These are phyloP conservation scores for Pestalotiopsis sp. DNA, from an alignment of 2,329 filamentous ascomycete genomes.

Conservation along the genomic window DNA sequence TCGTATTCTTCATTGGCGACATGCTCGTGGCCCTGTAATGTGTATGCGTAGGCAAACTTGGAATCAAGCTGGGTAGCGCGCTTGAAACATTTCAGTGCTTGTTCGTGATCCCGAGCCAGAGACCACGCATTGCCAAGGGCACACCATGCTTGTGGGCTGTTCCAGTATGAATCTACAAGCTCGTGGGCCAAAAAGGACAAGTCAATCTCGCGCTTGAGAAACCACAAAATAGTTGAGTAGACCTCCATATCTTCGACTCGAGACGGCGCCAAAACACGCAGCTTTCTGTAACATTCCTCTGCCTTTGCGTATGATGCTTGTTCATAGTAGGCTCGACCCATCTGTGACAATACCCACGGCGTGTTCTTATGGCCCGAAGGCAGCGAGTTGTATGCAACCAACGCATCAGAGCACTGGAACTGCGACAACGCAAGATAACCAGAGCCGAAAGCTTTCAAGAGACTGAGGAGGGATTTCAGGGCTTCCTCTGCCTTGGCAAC, in stretches of 20 bases:
- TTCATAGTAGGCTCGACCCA: conserved; percentile 90
- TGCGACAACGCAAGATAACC: conserved; percentile 78
- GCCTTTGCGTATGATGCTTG: conserved; percentile 83
- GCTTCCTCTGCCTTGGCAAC: conserved; percentile 71
- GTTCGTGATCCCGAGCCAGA: conserved; percentile 86
- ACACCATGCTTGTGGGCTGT: conserved; percentile 95
- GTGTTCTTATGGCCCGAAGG: conserved; percentile 79
- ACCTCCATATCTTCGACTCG: conserved; percentile 95
- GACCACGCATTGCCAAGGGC: conserved; percentile 95
- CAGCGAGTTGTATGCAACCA: conserved; percentile 71
- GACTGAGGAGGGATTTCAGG: conserved; percentile 72
- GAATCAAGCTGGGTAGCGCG: conserved; percentile 88
- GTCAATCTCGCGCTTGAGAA: conserved; percentile 88
- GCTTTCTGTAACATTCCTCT: conserved; percentile 79
- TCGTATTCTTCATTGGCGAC: conserved; percentile 97
- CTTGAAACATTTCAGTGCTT: conserved; percentile 92
- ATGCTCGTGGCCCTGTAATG: conserved; percentile 93
- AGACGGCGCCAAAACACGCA: conserved; percentile 78
- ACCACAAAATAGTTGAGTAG: conserved; percentile 99
- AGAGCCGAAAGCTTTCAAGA: conserved; percentile 78
- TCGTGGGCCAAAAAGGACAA: conserved; percentile 91
- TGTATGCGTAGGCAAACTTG: conserved; percentile 93
- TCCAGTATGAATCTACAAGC: conserved; percentile 80
- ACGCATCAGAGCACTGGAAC: conserved; percentile 76
- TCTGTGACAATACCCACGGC: conserved; percentile 88